Evolutionary conservation across 371 early-diverging fungal genomes (phyloP), one percentile per base, ranked within the genome.

Genomic region (Mortierella sp.): DNA sequence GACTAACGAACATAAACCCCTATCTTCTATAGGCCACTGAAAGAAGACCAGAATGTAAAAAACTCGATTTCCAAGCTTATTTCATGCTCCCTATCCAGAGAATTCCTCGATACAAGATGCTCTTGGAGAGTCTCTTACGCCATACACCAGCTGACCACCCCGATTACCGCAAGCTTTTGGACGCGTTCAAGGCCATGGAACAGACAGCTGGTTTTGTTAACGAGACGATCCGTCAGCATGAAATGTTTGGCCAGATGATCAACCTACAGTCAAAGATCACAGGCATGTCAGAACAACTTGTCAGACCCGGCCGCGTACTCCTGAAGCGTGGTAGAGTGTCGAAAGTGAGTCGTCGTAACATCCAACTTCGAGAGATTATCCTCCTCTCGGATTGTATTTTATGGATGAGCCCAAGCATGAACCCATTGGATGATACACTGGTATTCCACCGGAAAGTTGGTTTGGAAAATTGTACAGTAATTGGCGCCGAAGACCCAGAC

Each of bases 11-110:
- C 5, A 17, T n/a, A 17, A 17, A n/a, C n/a, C 5, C 3, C 17
- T n/a, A 40, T 13, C 32, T 0, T 9, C 7, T 6, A 56, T 72
- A 85, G 84, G 54, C 68, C 9, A 71, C 84, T 26, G 83, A 76
- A 10, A 70, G 81, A 19, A 75, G 66, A 26, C 78, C 84, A 51
- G 87, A 90, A 49, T 88, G 91, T 75, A 84, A 83, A 54, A 85
- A 83, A n/a, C 77, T 95, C 66, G 86, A 85, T 64, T 88, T 96
- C 54, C 92, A 93, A 63, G 86, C 94, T 32, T 94, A 91, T 80
- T 76, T 96, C 71, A 90, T 95, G 58, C 80, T 95, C 35, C 96
- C 96, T 6, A 91, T 96, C 49, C 96, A 96, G 77, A 84, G 96
- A 12, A 89, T 96, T 51, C 95, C 94, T 37, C 90, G 96, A 17